Evolutionary conservation across 1,284 basidiomycete species (phyloP).

Genomic region (Puccinia polysora): DNA sequence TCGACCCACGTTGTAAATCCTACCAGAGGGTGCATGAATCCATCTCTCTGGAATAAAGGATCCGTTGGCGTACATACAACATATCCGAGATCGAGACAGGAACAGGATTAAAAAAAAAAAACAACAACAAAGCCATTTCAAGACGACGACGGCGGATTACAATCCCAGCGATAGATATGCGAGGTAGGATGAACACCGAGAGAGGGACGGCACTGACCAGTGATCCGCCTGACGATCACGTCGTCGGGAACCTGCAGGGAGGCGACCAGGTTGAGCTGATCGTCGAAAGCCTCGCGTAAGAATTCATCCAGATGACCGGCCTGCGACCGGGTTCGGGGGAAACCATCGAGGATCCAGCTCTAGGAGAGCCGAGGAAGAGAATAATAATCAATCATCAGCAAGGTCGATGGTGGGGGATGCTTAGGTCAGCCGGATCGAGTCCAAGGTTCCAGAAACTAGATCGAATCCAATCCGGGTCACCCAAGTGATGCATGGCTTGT

Average conservation of each 20-base stretch:
- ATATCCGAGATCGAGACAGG: too few relatives aligned
- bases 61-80: background rate
- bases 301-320: conserved; percentile 70
- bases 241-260: conserved; percentile 87
- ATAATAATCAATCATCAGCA: background rate
- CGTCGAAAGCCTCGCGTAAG: conserved; percentile 51
- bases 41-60: conserved; percentile 64
- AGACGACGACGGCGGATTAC: too few relatives aligned
- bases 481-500: background rate
- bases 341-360: conserved; percentile 94
- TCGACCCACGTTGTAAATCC: conserved; percentile 81
- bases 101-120: too few relatives aligned
- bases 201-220: conserved; percentile 56
- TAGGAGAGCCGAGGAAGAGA: background rate
- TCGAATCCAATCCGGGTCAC: too few relatives aligned
- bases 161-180: background rate
- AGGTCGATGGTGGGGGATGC: background rate
- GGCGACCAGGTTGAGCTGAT: conserved; percentile 71
- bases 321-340: conserved; percentile 86
- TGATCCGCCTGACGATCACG: conserved; percentile 81
- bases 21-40: conserved; percentile 86
- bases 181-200: background rate
- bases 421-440: background rate
- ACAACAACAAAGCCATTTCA: too few relatives aligned
- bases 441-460: too few relatives aligned